Evolutionary conservation across 495 filamentous ascomycete genomes (phyloP), one percentile per base, ranked within the genome.

Genomic region (Usnea hakonensis): DNA sequence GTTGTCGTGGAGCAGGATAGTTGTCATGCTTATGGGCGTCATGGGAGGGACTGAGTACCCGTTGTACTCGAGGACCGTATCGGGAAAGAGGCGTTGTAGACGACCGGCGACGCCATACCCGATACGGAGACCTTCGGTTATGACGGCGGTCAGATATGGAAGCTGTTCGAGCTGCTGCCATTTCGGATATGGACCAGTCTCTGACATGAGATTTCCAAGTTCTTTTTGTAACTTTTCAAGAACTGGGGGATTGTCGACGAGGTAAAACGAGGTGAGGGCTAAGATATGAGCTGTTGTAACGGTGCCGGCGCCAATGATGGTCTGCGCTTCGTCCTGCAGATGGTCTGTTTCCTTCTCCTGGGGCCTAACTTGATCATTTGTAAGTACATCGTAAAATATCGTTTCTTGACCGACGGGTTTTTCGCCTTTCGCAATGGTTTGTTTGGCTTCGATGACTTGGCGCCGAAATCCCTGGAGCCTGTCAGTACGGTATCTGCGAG

Each of bases 231-330:
- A 62, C 16, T 64, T 71, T 10, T 28, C 23, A 0, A 76, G 63
- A 9, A 72, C 67, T 0, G 64, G 52, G 7, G 72, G 73, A 38
- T 77, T 70, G 16, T 59, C 65, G 16, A 79, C 68, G 17, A 81
- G 32, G 57, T 76, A 68, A 53, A 69, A 80, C 11, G 63, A 32
- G 17, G 53, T 54, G 37, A 63, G 21, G 5, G 59, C 55, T 13
- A 67, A 38, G 6, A 63, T 68, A 19, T 71, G 73, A 38, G 73
- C 69, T 11, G 74, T 64, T 3, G 67, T 64, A 10, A 76, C 44
- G 23, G 70, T 65, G 6, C 82, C 82, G 10, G 81, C 81, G 2
- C 69, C 72, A 16, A 82, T 69, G 11, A 84, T 59, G 0, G 69
- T 64, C 37, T 73, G 68, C 5, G 75, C 78, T 62, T 84, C 80